phyloP scores from a whole-genome alignment of 2,329 filamentous ascomycete species.

The Hypoxylon sp. region DNA sequence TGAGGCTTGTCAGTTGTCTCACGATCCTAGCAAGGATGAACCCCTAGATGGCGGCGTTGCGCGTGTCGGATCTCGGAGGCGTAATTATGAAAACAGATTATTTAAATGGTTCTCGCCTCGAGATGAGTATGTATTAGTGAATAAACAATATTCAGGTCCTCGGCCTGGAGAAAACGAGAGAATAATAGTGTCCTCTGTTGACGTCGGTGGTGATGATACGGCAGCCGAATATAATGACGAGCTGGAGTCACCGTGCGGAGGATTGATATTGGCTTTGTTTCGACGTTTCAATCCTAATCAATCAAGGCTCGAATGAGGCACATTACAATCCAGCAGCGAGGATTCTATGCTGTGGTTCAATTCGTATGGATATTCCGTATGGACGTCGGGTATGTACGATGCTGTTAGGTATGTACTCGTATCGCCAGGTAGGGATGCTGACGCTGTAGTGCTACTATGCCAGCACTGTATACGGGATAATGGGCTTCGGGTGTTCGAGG shows the following conservation, averaged over 20 bases:
- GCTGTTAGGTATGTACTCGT: constrained; percentile 6
- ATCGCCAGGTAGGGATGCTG: constrained; percentile 6
- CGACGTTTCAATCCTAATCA: constrained; percentile 31
- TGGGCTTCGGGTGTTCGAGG: constrained; percentile 15
- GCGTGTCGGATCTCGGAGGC: constrained; percentile 27
- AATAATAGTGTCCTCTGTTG: constrained; percentile 6
- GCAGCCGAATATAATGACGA: constrained; percentile 5
- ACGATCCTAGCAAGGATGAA: constrained; percentile 47
- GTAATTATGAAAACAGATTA: constrained; percentile 30
- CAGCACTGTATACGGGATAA: constrained; percentile 11
- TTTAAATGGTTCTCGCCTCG: constrained; percentile 5
- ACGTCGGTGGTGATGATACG: constrained; percentile 6
- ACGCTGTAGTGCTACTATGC: constrained; percentile 26
- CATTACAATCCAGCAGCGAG: constrained; percentile 31
- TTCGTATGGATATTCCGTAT: constrained; percentile 5
- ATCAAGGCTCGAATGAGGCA: constrained; percentile 26
- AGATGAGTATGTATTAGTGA: constrained; percentile 24
- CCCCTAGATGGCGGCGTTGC: constrained; percentile 31
- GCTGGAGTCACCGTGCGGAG: constrained; percentile 6
- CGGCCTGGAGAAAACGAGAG: constrained; percentile 19
- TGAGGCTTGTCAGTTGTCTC: constrained; percentile 49
- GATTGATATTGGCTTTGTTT: constrained; percentile 21
- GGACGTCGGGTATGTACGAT: constrained; percentile 12
- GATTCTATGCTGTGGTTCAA: constrained; percentile 16
- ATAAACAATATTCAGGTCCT: constrained; percentile 11